phyloP scores from a whole-genome alignment of 768 basidiomycete genomes.

The Trametes cingulata region DNA sequence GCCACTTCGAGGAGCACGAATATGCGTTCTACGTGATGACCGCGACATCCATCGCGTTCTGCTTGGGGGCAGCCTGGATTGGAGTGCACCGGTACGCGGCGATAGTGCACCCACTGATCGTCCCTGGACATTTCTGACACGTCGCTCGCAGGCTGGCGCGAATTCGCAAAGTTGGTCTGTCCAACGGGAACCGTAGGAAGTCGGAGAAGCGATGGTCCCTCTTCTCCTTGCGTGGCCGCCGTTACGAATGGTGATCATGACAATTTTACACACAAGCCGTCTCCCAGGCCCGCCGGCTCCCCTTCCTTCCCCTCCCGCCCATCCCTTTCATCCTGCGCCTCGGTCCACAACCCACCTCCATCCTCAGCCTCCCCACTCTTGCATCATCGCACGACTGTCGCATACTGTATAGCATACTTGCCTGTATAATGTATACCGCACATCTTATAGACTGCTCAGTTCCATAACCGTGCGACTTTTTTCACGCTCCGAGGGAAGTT shows the following conservation, averaged over 20 bases:
- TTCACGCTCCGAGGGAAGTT: neutral
- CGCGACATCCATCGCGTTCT: constrained; percentile 20
- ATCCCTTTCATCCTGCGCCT: neutral
- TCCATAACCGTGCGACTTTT: constrained; percentile 5
- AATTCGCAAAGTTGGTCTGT: constrained; percentile 33
- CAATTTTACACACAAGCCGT: neutral
- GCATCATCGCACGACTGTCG: constrained; percentile 2
- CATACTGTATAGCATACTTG: constrained; percentile 15
- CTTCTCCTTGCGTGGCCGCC: constrained; percentile 22
- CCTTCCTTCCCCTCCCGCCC: constrained; percentile 1
- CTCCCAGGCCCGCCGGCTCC: neutral
- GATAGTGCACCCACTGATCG: neutral
- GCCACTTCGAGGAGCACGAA: constrained; percentile 30
- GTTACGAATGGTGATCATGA: constrained; percentile 14
- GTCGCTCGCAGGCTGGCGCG: constrained; percentile 22
- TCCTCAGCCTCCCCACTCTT: neutral
- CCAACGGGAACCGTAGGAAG: constrained; percentile 22
- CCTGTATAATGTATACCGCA: constrained; percentile 19
- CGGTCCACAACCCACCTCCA: neutral
- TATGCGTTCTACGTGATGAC: constrained; percentile 31
- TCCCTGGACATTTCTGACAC: neutral
- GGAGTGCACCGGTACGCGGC: constrained; percentile 25
- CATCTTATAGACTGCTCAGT: neutral
- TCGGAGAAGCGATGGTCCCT: constrained; percentile 23
- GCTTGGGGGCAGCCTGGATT: constrained; percentile 23